These are phyloP conservation scores for Fagopyrum homotropicum DNA, from an alignment of 148 eudicot species.

Conservation along the genomic window DNA sequence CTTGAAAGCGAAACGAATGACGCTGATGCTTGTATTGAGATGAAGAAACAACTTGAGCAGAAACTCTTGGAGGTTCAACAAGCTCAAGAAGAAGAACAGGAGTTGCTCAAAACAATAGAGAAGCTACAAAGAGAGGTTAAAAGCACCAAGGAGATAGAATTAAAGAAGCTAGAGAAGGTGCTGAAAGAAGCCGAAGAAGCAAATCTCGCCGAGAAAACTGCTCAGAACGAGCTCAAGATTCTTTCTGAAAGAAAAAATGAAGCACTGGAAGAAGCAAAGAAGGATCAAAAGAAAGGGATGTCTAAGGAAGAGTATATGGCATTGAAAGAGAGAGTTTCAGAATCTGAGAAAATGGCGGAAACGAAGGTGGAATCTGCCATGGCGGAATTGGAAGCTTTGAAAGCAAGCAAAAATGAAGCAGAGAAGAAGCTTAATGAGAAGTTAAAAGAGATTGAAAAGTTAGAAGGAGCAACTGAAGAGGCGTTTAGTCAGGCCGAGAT, in stretches of 20 bases:
- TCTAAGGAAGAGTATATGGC: conserved; percentile 29
- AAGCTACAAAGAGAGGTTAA: conserved; percentile 36
- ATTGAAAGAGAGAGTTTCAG: conserved; percentile 21
- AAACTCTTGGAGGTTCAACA: conserved; percentile 30
- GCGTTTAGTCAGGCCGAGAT: conserved; percentile 63
- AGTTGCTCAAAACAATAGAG: conserved; percentile 22
- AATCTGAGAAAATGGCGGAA: conserved; percentile 37
- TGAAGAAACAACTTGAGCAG: conserved; percentile 29
- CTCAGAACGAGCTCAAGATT: conserved; percentile 40
- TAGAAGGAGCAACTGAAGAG: conserved; percentile 48
- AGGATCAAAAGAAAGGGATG: conserved; percentile 32
- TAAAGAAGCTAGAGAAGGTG: conserved; percentile 30
- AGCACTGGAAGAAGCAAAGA: conserved; percentile 16
- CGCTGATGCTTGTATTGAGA: conserved; percentile 28
- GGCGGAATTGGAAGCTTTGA: conserved; percentile 56
- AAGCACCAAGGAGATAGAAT: conserved; percentile 20
- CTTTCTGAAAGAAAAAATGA: conserved; percentile 19
- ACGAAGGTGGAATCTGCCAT: conserved; percentile 47
- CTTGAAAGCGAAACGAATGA: conserved; percentile 26
- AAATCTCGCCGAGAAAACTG: conserved; percentile 43
- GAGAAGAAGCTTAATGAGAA: conserved; percentile 41
- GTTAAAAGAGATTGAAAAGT: conserved; percentile 46
- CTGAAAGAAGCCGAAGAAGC: conserved; percentile 57
- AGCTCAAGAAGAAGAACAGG: conserved; percentile 34
- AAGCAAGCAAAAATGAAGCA: conserved; percentile 41